Evolutionary conservation across 1,284 basidiomycete genomes (phyloP).

Genomic region (Puccinia coronata): DNA sequence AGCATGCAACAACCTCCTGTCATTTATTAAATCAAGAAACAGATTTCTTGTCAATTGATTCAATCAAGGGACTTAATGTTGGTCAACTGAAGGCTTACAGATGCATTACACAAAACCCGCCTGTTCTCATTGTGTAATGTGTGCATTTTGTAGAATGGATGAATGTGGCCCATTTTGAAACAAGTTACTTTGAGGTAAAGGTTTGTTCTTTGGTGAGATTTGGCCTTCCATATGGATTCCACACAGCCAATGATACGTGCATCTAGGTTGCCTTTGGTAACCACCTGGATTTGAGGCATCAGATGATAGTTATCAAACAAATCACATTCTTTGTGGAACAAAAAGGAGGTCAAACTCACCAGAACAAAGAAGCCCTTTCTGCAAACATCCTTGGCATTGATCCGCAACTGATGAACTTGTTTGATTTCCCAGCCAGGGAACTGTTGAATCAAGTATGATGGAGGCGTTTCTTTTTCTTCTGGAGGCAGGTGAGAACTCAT

Average conservation of each 20-base stretch:
- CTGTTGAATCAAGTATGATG: neutral
- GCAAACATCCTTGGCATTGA: constrained; percentile 1
- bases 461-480: neutral
- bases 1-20: neutral
- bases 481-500: neutral
- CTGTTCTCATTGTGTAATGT: neutral
- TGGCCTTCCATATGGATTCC: neutral
- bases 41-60: neutral
- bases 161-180: neutral
- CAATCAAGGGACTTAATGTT: too few species aligned
- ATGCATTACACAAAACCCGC: too few species aligned
- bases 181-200: neutral
- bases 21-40: neutral
- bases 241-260: neutral
- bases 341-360: neutral
- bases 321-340: too few species aligned
- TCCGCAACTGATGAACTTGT: neutral
- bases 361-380: neutral
- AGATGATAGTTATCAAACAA: too few species aligned
- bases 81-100: too few species aligned
- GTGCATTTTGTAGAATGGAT: neutral
- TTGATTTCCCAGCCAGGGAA: neutral
- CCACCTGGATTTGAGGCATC: neutral
- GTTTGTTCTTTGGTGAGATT: neutral
- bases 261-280: neutral